Base-by-base conservation (phyloP, 2,329 filamentous ascomycete genomes). In the Pyrenochaeta sp. region DNA sequence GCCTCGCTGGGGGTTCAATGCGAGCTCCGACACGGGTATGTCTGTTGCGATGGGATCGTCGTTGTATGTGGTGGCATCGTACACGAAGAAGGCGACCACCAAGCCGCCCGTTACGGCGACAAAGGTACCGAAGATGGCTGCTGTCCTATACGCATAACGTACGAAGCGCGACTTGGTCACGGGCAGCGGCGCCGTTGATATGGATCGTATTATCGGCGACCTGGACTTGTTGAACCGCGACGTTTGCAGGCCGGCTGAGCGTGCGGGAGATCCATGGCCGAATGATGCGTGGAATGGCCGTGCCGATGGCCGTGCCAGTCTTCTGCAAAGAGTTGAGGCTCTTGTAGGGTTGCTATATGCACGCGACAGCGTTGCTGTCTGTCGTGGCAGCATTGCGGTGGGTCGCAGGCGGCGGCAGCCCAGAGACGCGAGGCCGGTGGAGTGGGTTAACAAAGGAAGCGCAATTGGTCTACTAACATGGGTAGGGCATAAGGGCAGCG, bases 51-150 rank as follows among this genome's bases (percentile, higher is more conserved):
- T 85, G 1, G 85, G 78, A 41, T 88, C 82, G 60, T 92, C 89
- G 54, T 86, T 87, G 79, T 99, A 99, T 12, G 95, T 99, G 42
- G 87, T 89, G 9, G 93, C 89, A 79, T 99, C 95, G 79, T 96
- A 99, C 65, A 95, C 66, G 78, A 99, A 99, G 82, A 99, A 97
- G 43, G 83, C 90, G 17, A 92, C 77, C 6, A 98, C 83, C 5
- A 90, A 82, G 3, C 83, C 78, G 30, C 90, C 88, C 49, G 90
- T 74, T 45, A 94, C 82, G 7, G 88, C 81, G 32, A 95, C 83
- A 44, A 94, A 90, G 53, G 90, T 87, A 33, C 95, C 95, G 18
- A 91, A 76, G 66, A 85, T 85, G 2, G 90, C 87, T 30, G 92
- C 89, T 29, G 85, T 82, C 63, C 90, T 85, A 72, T 90, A 91